Evolutionary conservation across 192 early-diverging fungal species (phyloP).

Genomic region (Backusella luteola): DNA sequence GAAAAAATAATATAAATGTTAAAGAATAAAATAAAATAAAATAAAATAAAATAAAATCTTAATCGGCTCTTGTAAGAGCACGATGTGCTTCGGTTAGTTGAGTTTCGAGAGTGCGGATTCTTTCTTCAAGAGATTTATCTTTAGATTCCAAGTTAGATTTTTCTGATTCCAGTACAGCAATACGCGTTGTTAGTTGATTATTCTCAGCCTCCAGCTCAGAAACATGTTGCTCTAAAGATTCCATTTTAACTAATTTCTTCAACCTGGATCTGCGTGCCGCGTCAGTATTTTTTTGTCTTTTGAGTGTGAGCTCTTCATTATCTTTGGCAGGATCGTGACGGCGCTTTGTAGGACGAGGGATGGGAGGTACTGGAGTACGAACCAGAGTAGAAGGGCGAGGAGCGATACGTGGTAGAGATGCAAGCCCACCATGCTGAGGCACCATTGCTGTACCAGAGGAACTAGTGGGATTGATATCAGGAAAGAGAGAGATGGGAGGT

Average conservation of each 20-base stretch:
- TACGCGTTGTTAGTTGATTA: slow-evolving; percentile 51
- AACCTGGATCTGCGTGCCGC: slow-evolving; percentile 85
- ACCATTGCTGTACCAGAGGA: no score
- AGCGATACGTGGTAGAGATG: slow-evolving; percentile 3
- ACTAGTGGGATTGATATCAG: neutral
- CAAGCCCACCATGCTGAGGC: no score
- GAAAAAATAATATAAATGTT: no score
- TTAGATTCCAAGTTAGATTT: slow-evolving; percentile 35
- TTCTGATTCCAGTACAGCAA: slow-evolving; percentile 54
- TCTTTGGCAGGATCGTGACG: slow-evolving; percentile 5
- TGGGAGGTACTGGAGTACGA: neutral
- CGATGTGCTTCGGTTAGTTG: slow-evolving; percentile 39
- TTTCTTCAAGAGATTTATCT: slow-evolving; percentile 35
- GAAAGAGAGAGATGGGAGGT: slow-evolving; percentile 6
- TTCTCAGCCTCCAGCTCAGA: slow-evolving; percentile 76
- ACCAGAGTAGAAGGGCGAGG: neutral
- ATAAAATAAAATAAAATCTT: neutral
- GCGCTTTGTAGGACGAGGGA: slow-evolving; percentile 5
- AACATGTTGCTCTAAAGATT: slow-evolving; percentile 71
- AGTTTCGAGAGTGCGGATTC: slow-evolving; percentile 38
- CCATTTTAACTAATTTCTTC: slow-evolving; percentile 76
- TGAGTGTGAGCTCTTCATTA: slow-evolving; percentile 34
- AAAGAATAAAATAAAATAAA: neutral
- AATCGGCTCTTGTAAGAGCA: slow-evolving; percentile 18
- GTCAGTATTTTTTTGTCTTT: slow-evolving; percentile 75